Base-by-base conservation (phyloP, 2,329 filamentous ascomycete species). In the Periglandula ipomoeae region DNA sequence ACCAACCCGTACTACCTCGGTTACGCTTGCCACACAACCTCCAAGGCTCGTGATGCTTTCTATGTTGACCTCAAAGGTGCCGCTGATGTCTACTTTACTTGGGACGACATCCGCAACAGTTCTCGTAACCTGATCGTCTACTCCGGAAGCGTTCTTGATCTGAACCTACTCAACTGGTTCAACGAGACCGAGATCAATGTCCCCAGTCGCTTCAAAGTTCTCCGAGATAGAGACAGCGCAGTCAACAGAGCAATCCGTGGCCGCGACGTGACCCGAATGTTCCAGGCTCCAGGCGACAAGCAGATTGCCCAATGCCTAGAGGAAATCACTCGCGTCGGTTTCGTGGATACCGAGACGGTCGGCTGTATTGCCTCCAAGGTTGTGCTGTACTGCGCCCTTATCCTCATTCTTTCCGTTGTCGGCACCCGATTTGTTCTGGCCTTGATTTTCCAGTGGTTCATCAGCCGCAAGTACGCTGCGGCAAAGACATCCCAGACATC, bases 291-390 rank as follows among this genome's bases (percentile, higher is more conserved):
- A 7, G 69, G 75, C 2, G 89, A 96, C 60, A 96, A 91, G 73
- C 76, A 81, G 55, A 75, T 91, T 44, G 90, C 87, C 11, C 81
- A 89, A 63, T 98, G 93, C 65, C 81, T 98, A 54, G 82, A 89
- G 53, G 84, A 98, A 60, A 95, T 94, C 55, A 89, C 95, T 76
- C 95, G 91, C 66, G 93, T 98, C 46, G 93, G 93, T 50, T 90
- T 86, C 11, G 85, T 98, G 52, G 94, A 98, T 61, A 97, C 93
- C 0, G 90, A 95, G 59, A 95, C 88, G 6, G 87, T 98, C 44
- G 93, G 93, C 15, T 98, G 93, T 70, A 98, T 98, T 64, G 93
- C 93, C 2, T 95, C 91, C 55, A 87, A 95, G 69, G 90, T 98
- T 23, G 93, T 98, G 3, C 82, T 98, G 39, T 98, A 98, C 62